phyloP scores from a whole-genome alignment of 257 asterid genomes.

The Capsicum rhomboideum region DNA sequence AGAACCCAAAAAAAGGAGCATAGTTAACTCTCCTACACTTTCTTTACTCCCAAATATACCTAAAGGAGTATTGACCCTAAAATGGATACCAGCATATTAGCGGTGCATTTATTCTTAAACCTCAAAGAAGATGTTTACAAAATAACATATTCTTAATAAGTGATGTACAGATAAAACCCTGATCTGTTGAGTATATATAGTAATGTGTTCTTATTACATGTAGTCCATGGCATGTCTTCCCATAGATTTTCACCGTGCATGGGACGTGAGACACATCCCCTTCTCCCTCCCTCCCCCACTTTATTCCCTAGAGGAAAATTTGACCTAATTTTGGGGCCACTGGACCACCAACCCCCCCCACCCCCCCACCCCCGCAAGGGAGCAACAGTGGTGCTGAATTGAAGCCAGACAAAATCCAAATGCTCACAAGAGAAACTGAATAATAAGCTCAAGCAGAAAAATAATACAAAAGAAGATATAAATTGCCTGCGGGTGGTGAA shows the following conservation, averaged over 20 bases:
- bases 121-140: neutral
- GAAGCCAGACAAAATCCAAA: neutral
- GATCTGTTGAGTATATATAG: neutral
- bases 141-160: neutral
- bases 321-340: neutral
- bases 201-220: neutral
- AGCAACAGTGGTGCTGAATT: neutral
- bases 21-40: neutral
- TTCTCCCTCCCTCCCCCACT: neutral
- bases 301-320: neutral
- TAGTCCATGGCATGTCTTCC: neutral
- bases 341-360: too few relatives aligned
- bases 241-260: neutral
- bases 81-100: neutral
- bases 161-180: neutral
- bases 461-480: constrained; percentile 4
- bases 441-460: neutral
- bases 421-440: neutral
- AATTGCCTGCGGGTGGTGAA: constrained; percentile 47
- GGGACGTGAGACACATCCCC: too few relatives aligned
- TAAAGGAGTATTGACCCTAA: neutral
- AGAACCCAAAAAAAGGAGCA: neutral
- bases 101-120: neutral
- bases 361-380: neutral
- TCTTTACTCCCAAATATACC: neutral